Evolutionary conservation across 768 basidiomycete species (phyloP), one percentile per base, ranked within the genome.

Genomic region (Podaxis pistillaris): DNA sequence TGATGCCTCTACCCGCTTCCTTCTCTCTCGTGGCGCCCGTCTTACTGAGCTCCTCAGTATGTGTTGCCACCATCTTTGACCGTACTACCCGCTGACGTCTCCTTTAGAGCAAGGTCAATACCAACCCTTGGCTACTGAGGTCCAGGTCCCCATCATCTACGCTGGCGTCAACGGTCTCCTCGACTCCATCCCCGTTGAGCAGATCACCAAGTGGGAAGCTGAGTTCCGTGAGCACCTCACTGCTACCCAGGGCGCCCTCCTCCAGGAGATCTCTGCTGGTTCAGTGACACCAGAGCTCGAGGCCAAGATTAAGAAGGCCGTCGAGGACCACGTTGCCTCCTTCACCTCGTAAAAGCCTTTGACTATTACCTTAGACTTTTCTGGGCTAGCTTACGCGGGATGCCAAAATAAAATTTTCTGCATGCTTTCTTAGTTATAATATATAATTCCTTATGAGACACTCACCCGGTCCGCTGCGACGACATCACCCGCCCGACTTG

Each of bases 81-180:
- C 22, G 47, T 46, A 13, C 26, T 28, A 12, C 17, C 12, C 57
- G 28, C 66, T 76, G 17, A 74, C 64, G 64, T 49, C 41, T 63
- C 63, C 56, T 68, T 73, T 72, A 96, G 90, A 98, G 82, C 96
- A 98, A 87, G 95, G 94, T 67, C 96, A 98, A 83, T 98, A 98
- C 80, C 91, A 96, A 76, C 93, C 94, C 59, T 79, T 98, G 72
- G 78, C 95, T 46, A 96, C 92, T 77, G 96, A 98, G 81, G 80
- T 98, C 67, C 96, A 97, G 84, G 96, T 97, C 66, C 96, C 96
- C 68, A 93, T 98, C 76, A 95, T 98, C 82, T 98, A 96, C 76
- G 97, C 96, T 68, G 96, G 96, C 88, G 97, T 99, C 70, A 96
- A 98, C 80, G 97, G 97, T 93, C 87, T 97, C 66, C 94, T 99